A percentile compares a stretch with the other conserved stretches of the same genome.
phyloP scores from a whole-genome alignment of 73 alveolate species.

The Symbiodinium natans region DNA sequence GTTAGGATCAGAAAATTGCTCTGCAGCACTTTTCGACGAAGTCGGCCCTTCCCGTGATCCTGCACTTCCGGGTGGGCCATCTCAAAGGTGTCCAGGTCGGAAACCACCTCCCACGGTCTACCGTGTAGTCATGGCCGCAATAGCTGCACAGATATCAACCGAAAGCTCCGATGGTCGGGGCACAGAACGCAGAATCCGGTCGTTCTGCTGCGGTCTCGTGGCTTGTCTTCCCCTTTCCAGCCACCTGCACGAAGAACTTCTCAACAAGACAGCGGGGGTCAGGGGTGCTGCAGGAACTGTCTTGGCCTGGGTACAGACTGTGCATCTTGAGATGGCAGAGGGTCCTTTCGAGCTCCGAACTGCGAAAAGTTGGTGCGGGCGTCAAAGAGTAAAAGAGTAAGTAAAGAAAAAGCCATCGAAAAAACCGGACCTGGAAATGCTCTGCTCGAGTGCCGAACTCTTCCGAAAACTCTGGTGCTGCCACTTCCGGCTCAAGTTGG shows the following conservation, averaged over 20 bases:
- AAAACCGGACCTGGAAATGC: slow-evolving; percentile 35
- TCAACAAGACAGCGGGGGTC: background rate
- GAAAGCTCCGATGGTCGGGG: too few species aligned
- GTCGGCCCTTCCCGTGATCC: background rate
- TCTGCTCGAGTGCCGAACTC: slow-evolving; percentile 66
- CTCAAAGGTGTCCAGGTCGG: slow-evolving; percentile 58
- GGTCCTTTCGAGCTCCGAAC: background rate
- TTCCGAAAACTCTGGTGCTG: slow-evolving; percentile 63
- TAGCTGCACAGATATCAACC: too few species aligned
- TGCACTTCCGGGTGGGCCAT: slow-evolving; percentile 42
- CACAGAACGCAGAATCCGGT: background rate
- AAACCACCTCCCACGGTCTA: slow-evolving; percentile 4
- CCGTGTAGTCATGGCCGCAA: too few species aligned
- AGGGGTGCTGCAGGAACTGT: background rate
- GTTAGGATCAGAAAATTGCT: background rate
- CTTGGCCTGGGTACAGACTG: background rate
- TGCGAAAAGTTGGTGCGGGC: too few species aligned
- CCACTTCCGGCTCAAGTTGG: background rate
- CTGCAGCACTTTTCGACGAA: background rate
- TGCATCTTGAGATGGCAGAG: background rate
- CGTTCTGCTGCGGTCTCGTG: background rate
- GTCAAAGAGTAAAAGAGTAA: background rate
- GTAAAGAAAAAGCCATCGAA: background rate
- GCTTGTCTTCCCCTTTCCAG: background rate
- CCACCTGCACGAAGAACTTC: background rate